A percentile compares a stretch with the other conserved stretches of the same genome.
These are phyloP conservation scores for Anastatica hierochuntica DNA, from an alignment of 345 rosid genomes.

Conservation along the genomic window DNA sequence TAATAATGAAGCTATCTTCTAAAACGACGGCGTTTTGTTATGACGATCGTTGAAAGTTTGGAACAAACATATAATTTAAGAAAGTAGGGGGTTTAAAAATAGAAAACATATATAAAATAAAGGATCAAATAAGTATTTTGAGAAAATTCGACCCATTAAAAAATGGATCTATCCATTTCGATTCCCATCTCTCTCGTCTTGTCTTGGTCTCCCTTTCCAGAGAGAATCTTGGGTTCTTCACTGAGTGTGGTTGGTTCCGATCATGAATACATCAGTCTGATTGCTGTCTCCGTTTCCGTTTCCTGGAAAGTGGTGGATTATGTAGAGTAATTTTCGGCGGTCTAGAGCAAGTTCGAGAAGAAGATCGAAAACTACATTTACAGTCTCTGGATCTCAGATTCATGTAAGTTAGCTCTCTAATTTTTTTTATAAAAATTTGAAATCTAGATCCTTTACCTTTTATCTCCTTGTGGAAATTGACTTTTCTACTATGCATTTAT, in stretches of 20 bases:
- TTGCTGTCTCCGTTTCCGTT: background rate
- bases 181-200: background rate
- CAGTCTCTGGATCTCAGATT: conserved; percentile 6
- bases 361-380: background rate
- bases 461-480: background rate
- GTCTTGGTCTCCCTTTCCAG: too few relatives aligned
- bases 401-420: conserved; percentile 15
- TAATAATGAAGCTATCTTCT: background rate
- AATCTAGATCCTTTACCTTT: background rate
- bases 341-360: conserved; percentile 6
- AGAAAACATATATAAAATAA: background rate
- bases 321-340: background rate
- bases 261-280: background rate
- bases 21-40: background rate
- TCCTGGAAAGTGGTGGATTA: background rate
- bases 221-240: background rate
- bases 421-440: background rate
- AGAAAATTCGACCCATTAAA: background rate
- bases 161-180: conserved; percentile 19
- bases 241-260: background rate
- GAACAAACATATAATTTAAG: too few relatives aligned
- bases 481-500: too few relatives aligned
- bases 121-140: background rate
- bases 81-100: background rate
- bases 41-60: too few relatives aligned